Conservation (phyloP, 495 filamentous ascomycete genomes). For the Cercophora newfieldiana region DNA sequence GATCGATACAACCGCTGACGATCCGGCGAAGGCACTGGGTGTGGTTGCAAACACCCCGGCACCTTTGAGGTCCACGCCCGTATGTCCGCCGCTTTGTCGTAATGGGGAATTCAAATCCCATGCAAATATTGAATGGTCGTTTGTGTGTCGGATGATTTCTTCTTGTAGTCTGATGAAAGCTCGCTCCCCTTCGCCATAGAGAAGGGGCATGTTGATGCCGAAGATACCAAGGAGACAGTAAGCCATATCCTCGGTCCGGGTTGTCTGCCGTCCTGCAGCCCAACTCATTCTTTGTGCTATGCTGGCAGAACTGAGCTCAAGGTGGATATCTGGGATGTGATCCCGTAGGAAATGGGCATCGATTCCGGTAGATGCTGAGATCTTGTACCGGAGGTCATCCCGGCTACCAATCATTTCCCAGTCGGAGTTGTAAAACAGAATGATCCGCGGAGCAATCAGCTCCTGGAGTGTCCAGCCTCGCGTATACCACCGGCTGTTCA, state of each 20-base stretch:
- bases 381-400: background rate
- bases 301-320: background rate
- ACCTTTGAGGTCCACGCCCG: background rate
- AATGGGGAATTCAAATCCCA: background rate
- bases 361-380: constrained; percentile 15
- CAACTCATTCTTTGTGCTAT: constrained; percentile 3
- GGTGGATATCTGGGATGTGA: background rate
- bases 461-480: constrained; percentile 46
- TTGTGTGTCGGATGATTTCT: background rate
- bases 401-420: constrained; percentile 30
- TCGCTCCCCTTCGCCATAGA: constrained; percentile 13
- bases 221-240: constrained; percentile 15
- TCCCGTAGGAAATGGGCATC: background rate
- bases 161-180: constrained; percentile 14
- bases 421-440: constrained; percentile 35
- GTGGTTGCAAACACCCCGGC: background rate
- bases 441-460: constrained; percentile 33
- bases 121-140: background rate
- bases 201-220: constrained; percentile 12
- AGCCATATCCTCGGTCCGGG: constrained; percentile 10
- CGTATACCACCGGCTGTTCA: constrained; percentile 33
- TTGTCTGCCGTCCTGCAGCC: background rate
- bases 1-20: background rate
- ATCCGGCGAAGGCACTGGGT: background rate
- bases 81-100: background rate